Base-by-base conservation (phyloP, 2,329 filamentous ascomycete species). In the Aspergillus phoenicis region DNA sequence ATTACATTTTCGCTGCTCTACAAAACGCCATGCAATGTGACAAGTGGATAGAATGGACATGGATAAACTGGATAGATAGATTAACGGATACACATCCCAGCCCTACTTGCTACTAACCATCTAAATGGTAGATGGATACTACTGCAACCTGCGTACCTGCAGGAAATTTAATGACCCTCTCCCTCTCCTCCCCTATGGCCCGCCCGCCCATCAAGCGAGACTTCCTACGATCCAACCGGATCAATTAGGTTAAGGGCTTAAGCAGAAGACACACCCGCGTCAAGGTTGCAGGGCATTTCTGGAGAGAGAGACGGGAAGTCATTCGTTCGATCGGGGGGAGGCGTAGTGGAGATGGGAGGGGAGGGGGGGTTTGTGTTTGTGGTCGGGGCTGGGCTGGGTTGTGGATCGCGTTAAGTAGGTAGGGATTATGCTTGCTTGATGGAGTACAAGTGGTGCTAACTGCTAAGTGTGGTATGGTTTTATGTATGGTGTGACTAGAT, bases 391-490 rank as follows among this genome's bases (percentile, higher is more conserved):
- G 33, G 33, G 10, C 10, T 7, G 13, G 4, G 4, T 8, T 20
- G 52, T 55, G 52, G 52, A 55, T 45, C 52, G 24, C 17, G 51
- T 38, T 20, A 20, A 20, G 28, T 30, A 30, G 10, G 41, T 45
- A 45, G 52, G 52, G 52, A 51, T 51, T n/a, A 51, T 51, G 47
- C 47, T 30, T 45, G 41, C 41, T 45, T 45, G 11, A 36, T 36
- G 33, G 33, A 36, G 33, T 36, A 3, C 11, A 13, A 13, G 33
- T 36, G 33, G 33, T 36, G 33, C 33, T 36, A 2, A 26, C 13
- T 36, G 11, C 33, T 36, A 13, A 36, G 33, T 36, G 33, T 36
- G 33, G 33, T 36, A 36, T 36, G 33, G 33, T 15, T 2, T 36
- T 6, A 5, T 36, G 11, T 30, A 30, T 36, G 33, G 33, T 36